A percentile compares a stretch with the other conserved stretches of the same genome.
Conservation (phyloP, 441 rosid genomes). For the Populus hybrid region DNA sequence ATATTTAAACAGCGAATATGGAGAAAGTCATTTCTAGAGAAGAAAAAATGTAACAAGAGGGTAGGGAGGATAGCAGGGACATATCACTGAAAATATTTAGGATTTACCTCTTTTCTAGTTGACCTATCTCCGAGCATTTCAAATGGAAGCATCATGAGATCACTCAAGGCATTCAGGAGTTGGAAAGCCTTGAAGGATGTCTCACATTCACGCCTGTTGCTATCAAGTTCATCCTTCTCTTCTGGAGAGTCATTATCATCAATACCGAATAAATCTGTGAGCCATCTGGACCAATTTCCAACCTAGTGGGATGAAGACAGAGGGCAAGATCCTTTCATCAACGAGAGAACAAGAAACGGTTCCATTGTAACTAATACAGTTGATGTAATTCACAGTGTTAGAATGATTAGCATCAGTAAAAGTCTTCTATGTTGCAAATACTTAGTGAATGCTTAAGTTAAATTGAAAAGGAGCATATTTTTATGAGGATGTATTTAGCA, state of each 20-base stretch:
- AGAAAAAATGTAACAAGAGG: neutral
- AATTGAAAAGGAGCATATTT: neutral
- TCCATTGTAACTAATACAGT: neutral
- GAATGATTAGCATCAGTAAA: neutral
- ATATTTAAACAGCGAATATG: neutral
- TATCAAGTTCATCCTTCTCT: conserved; percentile 25
- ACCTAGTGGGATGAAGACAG: conserved; percentile 42
- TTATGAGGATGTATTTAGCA: neutral
- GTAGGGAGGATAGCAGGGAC: neutral
- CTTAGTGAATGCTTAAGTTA: neutral
- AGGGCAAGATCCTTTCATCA: conserved; percentile 14
- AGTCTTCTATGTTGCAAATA: neutral
- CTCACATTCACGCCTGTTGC: conserved; percentile 32
- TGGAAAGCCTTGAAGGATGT: conserved; percentile 61
- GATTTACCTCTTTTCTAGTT: conserved; percentile 70
- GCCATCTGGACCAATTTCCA: conserved; percentile 96
- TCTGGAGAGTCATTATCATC: conserved; percentile 44
- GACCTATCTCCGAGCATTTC: conserved; percentile 78
- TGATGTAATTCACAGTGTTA: neutral
- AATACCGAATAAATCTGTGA: conserved; percentile 74
- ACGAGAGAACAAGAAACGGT: conserved; percentile 1
- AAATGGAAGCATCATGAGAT: conserved; percentile 96
- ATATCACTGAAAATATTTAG: neutral
- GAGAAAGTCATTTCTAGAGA: neutral
- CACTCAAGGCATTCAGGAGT: conserved; percentile 79